These are phyloP conservation scores for Phytophthora podocarpi DNA, from an alignment of 352 stramenopile genomes.

Conservation along the genomic window DNA sequence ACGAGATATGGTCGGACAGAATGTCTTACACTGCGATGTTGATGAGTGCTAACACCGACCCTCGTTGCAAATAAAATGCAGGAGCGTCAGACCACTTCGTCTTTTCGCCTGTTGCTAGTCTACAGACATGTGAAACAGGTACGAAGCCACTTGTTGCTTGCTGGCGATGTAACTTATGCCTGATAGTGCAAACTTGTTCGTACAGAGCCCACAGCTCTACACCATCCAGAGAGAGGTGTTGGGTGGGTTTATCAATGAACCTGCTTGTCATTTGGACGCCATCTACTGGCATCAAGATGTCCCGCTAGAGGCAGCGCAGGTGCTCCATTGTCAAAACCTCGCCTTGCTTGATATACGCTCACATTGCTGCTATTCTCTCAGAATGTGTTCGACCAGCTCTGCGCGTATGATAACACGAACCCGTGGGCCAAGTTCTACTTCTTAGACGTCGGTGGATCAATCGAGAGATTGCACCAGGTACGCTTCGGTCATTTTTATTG, in stretches of 20 bases:
- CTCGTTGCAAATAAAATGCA: constrained; percentile 7
- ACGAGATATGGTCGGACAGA: constrained; percentile 24
- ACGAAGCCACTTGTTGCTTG: neutral
- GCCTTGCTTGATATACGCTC: neutral
- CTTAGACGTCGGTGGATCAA: constrained; percentile 48
- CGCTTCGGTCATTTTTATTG: constrained; percentile 27
- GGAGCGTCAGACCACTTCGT: constrained; percentile 19
- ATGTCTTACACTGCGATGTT: neutral
- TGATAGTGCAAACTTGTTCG: neutral
- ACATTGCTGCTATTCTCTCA: constrained; percentile 10
- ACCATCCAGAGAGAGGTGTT: constrained; percentile 18
- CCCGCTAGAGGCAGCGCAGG: constrained; percentile 43
- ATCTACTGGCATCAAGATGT: constrained; percentile 57
- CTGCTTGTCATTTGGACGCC: constrained; percentile 43
- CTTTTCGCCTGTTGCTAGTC: constrained; percentile 39
- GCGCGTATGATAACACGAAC: constrained; percentile 49
- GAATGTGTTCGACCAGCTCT: constrained; percentile 52
- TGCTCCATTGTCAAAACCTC: neutral
- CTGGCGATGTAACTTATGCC: neutral
- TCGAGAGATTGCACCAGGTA: constrained; percentile 66
- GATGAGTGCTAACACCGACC: neutral
- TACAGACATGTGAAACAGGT: constrained; percentile 42
- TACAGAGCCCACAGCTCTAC: constrained; percentile 24
- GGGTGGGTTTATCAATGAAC: constrained; percentile 34
- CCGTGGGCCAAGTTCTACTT: constrained; percentile 57